Percentiles rank a stretch among this genome's conserved stretches.
These are phyloP conservation scores for Solanum pinnatisectum DNA, from an alignment of 257 asterid species.

Conservation along the genomic window DNA sequence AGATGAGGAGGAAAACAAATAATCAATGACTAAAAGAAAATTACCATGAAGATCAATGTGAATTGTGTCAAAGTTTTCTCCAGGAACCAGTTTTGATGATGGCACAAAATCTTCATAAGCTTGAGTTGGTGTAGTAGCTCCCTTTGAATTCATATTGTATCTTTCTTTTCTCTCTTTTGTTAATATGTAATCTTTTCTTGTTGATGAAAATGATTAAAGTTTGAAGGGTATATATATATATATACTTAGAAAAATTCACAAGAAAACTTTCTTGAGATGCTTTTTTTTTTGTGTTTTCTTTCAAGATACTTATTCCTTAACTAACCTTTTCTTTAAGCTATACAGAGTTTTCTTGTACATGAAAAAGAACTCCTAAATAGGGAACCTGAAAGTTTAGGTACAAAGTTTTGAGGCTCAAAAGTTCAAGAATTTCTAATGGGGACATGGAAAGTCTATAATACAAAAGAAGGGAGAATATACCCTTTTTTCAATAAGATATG, in stretches of 20 bases:
- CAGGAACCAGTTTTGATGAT: conserved; percentile 29
- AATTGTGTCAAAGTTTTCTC: conserved; percentile 46
- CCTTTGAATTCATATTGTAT: conserved; percentile 19
- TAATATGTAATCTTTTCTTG: background rate
- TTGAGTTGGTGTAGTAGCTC: conserved; percentile 4
- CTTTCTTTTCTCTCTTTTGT: background rate
- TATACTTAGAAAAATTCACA: background rate
- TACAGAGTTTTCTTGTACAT: background rate
- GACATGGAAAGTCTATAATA: background rate
- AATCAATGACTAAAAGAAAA: background rate
- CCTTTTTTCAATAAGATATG: background rate
- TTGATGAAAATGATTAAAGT: background rate
- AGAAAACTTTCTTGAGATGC: background rate
- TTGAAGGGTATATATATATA: background rate
- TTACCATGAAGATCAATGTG: conserved; percentile 50
- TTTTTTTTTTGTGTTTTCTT: background rate
- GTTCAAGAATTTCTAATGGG: background rate
- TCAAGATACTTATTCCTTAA: background rate
- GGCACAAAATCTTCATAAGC: conserved; percentile 43
- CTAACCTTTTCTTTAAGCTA: background rate
- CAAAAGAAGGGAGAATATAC: background rate
- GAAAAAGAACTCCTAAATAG: background rate
- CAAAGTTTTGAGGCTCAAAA: background rate
- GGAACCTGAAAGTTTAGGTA: background rate
- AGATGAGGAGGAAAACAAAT: background rate